phyloP scores from a whole-genome alignment of 2,329 filamentous ascomycete genomes.

The Hymenoscyphus fructigenus region DNA sequence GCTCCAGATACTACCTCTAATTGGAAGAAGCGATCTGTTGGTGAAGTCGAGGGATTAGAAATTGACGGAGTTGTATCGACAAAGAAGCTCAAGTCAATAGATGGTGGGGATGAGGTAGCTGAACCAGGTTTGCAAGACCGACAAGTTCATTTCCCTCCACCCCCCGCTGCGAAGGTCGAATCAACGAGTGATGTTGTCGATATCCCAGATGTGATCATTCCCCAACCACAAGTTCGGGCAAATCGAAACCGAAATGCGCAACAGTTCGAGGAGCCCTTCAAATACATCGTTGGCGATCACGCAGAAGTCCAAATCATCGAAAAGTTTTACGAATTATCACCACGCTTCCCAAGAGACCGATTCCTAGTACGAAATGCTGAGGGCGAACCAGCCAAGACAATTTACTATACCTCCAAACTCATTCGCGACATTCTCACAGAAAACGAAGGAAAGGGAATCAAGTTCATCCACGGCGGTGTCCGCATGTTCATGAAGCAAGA shows the following conservation, averaged over 20 bases:
- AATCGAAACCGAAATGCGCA: constrained; percentile 42
- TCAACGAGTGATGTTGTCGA: constrained; percentile 30
- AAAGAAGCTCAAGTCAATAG: constrained; percentile 51
- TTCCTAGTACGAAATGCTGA: constrained; percentile 95
- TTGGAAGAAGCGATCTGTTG: constrained; percentile 39
- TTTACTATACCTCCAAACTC: constrained; percentile 90
- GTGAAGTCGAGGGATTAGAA: constrained; percentile 34
- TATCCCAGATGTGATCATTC: constrained; percentile 21
- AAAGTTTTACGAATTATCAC: constrained; percentile 80
- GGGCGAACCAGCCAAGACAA: constrained; percentile 85
- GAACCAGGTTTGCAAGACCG: constrained; percentile 30
- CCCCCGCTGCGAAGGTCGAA: constrained; percentile 35
- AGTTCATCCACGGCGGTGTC: constrained; percentile 94
- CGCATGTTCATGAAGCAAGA: constrained; percentile 99
- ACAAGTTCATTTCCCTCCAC: constrained; percentile 37
- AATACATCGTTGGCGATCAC: constrained; percentile 76
- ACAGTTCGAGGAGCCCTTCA: constrained; percentile 85
- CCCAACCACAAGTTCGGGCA: constrained; percentile 13
- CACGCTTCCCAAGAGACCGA: constrained; percentile 82
- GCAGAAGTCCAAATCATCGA: constrained; percentile 75
- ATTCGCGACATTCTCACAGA: constrained; percentile 80
- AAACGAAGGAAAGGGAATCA: constrained; percentile 89
- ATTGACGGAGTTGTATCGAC: constrained; percentile 29
- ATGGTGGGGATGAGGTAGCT: constrained; percentile 27
- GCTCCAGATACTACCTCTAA: constrained; percentile 26